Conservation (phyloP, 139 green algal species). For the Diplosphaera chodatii region DNA sequence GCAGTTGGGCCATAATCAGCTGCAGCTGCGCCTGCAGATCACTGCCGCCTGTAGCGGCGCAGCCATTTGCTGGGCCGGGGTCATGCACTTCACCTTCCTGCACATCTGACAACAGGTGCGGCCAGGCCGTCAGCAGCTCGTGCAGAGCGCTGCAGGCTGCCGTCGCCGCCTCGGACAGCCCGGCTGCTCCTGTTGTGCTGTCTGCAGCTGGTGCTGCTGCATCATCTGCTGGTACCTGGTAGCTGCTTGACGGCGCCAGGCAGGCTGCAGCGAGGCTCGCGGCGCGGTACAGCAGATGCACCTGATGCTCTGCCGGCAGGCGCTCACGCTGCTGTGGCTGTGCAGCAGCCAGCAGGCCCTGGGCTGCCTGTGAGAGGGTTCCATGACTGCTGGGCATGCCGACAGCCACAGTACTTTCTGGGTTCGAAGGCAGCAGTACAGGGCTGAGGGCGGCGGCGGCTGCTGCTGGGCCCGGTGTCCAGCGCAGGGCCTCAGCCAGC, state of each 20-base stretch:
- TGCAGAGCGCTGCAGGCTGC: background rate
- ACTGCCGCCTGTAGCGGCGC: background rate
- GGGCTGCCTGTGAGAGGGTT: too few species aligned
- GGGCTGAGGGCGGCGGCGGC: background rate
- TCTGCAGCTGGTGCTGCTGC: too few species aligned
- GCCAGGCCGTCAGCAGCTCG: background rate
- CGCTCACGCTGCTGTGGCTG: background rate
- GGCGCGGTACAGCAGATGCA: background rate
- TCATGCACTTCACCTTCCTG: background rate
- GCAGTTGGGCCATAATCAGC: background rate
- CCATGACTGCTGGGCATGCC: too few species aligned
- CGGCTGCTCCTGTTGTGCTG: background rate
- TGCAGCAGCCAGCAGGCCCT: background rate
- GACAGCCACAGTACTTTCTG: background rate
- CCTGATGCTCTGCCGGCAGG: background rate
- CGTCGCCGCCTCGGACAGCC: too few species aligned
- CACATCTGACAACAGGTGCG: background rate
- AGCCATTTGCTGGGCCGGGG: background rate
- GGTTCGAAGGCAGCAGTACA: too few species aligned
- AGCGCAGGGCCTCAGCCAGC: background rate
- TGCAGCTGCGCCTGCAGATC: background rate
- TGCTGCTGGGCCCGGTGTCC: too few species aligned
- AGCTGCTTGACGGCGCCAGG: background rate
- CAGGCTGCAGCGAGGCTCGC: background rate
- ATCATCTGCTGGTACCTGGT: too few species aligned